phyloP scores from a whole-genome alignment of 768 basidiomycete species.

The Crepidotus variabilis region DNA sequence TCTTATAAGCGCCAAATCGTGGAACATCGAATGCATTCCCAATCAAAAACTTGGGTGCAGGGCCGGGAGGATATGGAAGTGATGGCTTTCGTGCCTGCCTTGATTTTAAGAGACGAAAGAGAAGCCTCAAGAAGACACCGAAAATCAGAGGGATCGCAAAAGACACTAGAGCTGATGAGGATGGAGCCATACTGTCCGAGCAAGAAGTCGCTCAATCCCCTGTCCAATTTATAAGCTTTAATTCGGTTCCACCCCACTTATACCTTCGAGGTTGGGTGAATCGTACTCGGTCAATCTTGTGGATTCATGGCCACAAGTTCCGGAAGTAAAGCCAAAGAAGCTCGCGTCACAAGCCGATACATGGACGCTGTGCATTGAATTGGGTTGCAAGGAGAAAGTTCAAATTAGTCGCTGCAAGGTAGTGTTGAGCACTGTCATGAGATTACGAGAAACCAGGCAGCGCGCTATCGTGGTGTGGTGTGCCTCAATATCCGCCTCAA shows the following conservation, averaged over 20 bases:
- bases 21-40: slow-evolving; percentile 20
- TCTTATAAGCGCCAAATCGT: neutral
- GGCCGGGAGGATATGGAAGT: slow-evolving; percentile 18
- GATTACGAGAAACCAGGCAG: too few relatives aligned
- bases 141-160: neutral
- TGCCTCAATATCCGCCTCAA: too few relatives aligned
- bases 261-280: too few relatives aligned
- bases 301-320: too few relatives aligned
- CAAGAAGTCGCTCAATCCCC: neutral
- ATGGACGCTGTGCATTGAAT: too few relatives aligned
- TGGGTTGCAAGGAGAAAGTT: too few relatives aligned
- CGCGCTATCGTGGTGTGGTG: too few relatives aligned
- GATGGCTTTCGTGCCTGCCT: neutral
- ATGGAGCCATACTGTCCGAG: neutral
- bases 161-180: neutral
- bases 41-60: slow-evolving; percentile 13
- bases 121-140: neutral
- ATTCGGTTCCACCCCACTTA: neutral
- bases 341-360: too few relatives aligned
- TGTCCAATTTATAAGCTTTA: neutral
- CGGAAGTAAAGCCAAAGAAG: too few relatives aligned
- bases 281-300: too few relatives aligned
- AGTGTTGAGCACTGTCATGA: too few relatives aligned
- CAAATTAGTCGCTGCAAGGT: too few relatives aligned
- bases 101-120: neutral